Conservation (phyloP, 768 basidiomycete genomes). For the Rubroboletus pulcherrimus region DNA sequence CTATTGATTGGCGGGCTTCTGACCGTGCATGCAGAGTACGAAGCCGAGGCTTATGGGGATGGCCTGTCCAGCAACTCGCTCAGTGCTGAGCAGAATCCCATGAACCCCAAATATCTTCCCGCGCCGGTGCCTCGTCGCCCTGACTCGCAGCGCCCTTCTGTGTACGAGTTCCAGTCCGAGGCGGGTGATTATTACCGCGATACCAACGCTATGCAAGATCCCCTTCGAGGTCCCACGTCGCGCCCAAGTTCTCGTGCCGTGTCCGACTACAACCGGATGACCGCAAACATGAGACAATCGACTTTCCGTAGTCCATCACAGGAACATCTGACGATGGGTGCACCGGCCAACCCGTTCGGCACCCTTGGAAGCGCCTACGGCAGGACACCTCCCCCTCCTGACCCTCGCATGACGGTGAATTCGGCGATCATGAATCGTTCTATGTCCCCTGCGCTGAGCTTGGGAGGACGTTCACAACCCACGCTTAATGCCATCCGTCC, state of each 20-base stretch:
- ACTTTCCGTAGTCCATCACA: conserved; percentile 32
- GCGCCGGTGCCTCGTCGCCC: conserved; percentile 36
- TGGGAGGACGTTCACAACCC: conserved; percentile 30
- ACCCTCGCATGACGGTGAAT: conserved; percentile 46
- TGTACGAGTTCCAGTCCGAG: conserved; percentile 42
- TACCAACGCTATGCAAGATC: conserved; percentile 40
- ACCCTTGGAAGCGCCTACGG: conserved; percentile 38
- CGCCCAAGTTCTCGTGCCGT: conserved; percentile 32
- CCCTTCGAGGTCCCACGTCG: conserved; percentile 24
- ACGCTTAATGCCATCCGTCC: conserved; percentile 37
- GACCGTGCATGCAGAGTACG: conserved; percentile 47
- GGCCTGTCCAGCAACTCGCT: conserved; percentile 46
- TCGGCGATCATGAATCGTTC: conserved; percentile 39
- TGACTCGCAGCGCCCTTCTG: conserved; percentile 39
- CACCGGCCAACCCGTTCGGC: conserved; percentile 36
- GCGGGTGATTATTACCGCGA: conserved; percentile 61
- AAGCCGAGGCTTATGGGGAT: conserved; percentile 57
- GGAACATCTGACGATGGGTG: conserved; percentile 35
- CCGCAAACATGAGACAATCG: conserved; percentile 23
- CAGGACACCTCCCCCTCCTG: conserved; percentile 39
- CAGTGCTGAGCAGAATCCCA: conserved; percentile 28
- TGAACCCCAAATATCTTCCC: conserved; percentile 20
- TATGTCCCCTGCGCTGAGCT: conserved; percentile 31
- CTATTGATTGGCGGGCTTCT: conserved; percentile 2
- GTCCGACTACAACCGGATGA: conserved; percentile 30